phyloP scores from a whole-genome alignment of 257 asterid species.

The Salvia splendens region DNA sequence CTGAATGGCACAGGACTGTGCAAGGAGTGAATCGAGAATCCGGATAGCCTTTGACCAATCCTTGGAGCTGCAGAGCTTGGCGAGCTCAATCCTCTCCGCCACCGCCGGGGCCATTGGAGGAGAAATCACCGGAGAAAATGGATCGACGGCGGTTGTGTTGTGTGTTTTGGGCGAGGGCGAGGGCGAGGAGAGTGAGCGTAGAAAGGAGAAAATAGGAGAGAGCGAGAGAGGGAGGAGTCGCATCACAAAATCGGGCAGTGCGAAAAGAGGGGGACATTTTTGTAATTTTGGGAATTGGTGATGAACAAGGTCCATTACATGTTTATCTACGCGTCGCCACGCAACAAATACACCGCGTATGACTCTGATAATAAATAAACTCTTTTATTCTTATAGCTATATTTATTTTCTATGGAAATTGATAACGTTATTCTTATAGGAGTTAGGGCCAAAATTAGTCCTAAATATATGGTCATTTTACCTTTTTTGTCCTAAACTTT shows the following conservation, averaged over 20 bases:
- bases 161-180: slow-evolving; percentile 47
- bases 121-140: slow-evolving; percentile 10
- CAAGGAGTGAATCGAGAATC: slow-evolving; percentile 77
- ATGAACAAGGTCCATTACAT: slow-evolving; percentile 23
- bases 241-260: background rate
- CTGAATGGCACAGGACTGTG: slow-evolving; percentile 65
- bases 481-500: no score
- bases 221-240: background rate
- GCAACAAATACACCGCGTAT: slow-evolving; percentile 15
- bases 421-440: no score
- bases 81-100: slow-evolving; percentile 75
- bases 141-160: slow-evolving; percentile 40
- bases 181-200: slow-evolving; percentile 38
- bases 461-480: no score
- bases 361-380: background rate
- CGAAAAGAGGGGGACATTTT: slow-evolving; percentile 30
- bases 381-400: no score
- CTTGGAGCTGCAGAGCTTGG: slow-evolving; percentile 79
- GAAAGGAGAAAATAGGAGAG: slow-evolving; percentile 1
- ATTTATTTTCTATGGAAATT: no score
- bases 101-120: slow-evolving; percentile 59
- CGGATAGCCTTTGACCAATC: slow-evolving; percentile 99
- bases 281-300: slow-evolving; percentile 13
- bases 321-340: slow-evolving; percentile 23
- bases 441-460: no score